phyloP scores from a whole-genome alignment of 2,329 filamentous ascomycete species.

The Calonectria naviculata region DNA sequence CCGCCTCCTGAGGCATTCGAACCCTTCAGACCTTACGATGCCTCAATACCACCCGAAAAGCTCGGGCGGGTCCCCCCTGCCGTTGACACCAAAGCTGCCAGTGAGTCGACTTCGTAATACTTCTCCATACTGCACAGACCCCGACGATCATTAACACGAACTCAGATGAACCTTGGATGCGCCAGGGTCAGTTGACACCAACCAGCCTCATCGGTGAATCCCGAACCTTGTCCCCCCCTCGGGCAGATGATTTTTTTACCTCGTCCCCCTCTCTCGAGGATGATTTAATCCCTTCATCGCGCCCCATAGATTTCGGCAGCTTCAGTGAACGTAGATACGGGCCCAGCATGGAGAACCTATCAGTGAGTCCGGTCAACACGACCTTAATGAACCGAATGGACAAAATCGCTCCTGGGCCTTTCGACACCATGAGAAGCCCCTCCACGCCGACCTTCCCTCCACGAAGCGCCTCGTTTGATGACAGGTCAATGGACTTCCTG shows the following conservation, averaged over 20 bases:
- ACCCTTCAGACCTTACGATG: conserved; percentile 40
- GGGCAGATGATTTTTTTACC: conserved; percentile 58
- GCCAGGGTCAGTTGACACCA: conserved; percentile 71
- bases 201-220: conserved; percentile 70
- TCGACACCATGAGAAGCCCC: conserved; percentile 60
- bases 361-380: conserved; percentile 37
- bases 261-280: conserved; percentile 56
- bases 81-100: conserved; percentile 64
- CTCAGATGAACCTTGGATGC: conserved; percentile 65
- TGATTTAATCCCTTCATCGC: conserved; percentile 52
- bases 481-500: conserved; percentile 30
- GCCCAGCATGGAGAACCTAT: conserved; percentile 34
- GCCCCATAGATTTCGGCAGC: conserved; percentile 58
- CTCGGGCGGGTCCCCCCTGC: conserved; percentile 55
- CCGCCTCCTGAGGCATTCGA: conserved; percentile 50
- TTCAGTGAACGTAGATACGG: conserved; percentile 50
- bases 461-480: conserved; percentile 41
- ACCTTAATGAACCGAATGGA: conserved; percentile 72
- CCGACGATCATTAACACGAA: conserved; percentile 39
- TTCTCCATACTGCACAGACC: conserved; percentile 7
- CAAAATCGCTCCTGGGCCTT: conserved; percentile 74
- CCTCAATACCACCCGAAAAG: conserved; percentile 47
- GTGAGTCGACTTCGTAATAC: conserved; percentile 49
- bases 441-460: conserved; percentile 49
- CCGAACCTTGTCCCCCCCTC: conserved; percentile 69